Evolutionary conservation across 768 basidiomycete species (phyloP), one percentile per base, ranked within the genome.

Genomic region (Psilocybe cubensis): DNA sequence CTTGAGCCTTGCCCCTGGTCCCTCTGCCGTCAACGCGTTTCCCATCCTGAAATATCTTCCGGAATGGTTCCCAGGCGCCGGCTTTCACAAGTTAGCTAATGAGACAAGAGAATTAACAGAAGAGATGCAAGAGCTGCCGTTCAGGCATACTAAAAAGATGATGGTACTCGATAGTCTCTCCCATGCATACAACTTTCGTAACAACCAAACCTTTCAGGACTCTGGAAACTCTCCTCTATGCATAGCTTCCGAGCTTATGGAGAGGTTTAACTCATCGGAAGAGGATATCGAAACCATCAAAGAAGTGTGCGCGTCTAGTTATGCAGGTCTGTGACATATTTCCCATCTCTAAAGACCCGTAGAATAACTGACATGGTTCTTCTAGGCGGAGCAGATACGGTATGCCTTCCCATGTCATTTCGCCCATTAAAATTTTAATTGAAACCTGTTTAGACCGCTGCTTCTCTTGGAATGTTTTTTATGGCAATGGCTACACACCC

Each of bases 401-500:
- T 62, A 35, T 23, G 41, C 54, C 43, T 18, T 28, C 6, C 14
- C 11, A 52, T 66, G 17, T 63, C 38, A 11, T 18, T 7, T 8
- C 44, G 11, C 5, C 35, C n/a, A 11, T 38, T 14, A 38, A 11
- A 8, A 21, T 17, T 28, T 25, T 25, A 27, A n/a, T n/a, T n/a
- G n/a, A n/a, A n/a, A n/a, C n/a, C 20, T 20, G 21, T 14, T 3
- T 14, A 57, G 56, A 52, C 55, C 2, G 47, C 47, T 24, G 55
- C 58, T 48, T 46, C 57, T 3, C 61, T 64, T 10, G 43, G 46
- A 5, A 50, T 56, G 2, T 64, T 76, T 59, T 54, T 76, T n/a
- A 63, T 73, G 18, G 62, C 68, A 9, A 68, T 76, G 66, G 51
- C 68, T 4, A 49, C 57, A 8, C 56, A 74, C 52, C 74, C 74